Conservation (phyloP, 768 basidiomycete genomes). For the Atractiella rhizophila region DNA sequence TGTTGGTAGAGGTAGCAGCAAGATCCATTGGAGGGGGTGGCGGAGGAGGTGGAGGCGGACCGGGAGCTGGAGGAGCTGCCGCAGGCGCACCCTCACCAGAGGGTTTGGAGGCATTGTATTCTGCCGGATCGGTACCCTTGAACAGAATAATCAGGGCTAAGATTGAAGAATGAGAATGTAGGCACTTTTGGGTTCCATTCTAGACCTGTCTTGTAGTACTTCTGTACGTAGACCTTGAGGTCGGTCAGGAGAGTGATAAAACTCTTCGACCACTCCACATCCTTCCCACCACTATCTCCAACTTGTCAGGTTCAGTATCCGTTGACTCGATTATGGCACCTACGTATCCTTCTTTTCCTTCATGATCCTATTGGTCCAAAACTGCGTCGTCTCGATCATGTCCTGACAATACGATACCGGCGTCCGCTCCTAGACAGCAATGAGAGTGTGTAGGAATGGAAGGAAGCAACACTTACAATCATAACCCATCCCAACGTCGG, state of each 20-base stretch:
- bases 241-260: constrained; percentile 49
- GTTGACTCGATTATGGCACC: constrained; percentile 19
- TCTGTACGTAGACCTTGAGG: constrained; percentile 53
- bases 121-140: constrained; percentile 17
- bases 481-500: constrained; percentile 69
- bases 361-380: constrained; percentile 69
- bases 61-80: constrained; percentile 21
- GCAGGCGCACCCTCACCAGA: constrained; percentile 9
- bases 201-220: constrained; percentile 63
- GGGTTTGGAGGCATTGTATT: constrained; percentile 11
- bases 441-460: background rate
- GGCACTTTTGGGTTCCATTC: constrained; percentile 63
- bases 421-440: constrained; percentile 36
- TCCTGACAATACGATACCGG: constrained; percentile 58
- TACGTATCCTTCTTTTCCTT: constrained; percentile 85
- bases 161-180: background rate
- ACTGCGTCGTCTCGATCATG: constrained; percentile 59
- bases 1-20: constrained; percentile 14
- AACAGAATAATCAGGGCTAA: background rate
- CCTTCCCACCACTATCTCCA: constrained; percentile 52
- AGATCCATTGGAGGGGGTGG: constrained; percentile 23
- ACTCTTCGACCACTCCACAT: constrained; percentile 63
- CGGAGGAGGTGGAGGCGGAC: constrained; percentile 26
- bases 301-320: no score
- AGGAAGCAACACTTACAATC: constrained; percentile 30